These are phyloP conservation scores for Cyberlindnera samutprakarnensis DNA, from an alignment of 805 yeast genomes.

Conservation along the genomic window DNA sequence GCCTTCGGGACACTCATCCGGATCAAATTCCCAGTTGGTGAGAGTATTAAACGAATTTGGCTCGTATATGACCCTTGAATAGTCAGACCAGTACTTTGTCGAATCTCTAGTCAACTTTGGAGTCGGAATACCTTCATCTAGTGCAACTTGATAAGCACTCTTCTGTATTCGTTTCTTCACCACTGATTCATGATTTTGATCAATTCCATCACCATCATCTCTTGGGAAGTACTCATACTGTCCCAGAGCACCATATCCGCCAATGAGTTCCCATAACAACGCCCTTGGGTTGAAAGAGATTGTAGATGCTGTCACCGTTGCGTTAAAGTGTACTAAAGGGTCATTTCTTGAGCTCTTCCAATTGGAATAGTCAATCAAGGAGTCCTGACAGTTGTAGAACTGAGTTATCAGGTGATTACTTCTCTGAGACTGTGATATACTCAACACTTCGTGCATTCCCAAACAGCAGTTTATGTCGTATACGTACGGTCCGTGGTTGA, in stretches of 20 bases:
- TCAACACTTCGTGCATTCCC: constrained; percentile 67
- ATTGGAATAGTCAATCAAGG: constrained; percentile 47
- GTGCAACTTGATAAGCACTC: constrained; percentile 54
- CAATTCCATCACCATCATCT: constrained; percentile 3
- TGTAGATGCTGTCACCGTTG: constrained; percentile 28
- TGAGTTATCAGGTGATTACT: constrained; percentile 76
- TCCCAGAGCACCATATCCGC: constrained; percentile 69
- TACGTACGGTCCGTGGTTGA: too few species aligned
- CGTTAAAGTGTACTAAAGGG: constrained; percentile 40
- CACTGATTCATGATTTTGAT: constrained; percentile 20
- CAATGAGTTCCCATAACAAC: constrained; percentile 69
- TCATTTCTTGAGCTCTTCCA: constrained; percentile 24
- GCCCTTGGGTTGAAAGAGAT: constrained; percentile 77
- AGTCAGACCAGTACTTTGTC: constrained; percentile 75
- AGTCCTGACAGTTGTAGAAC: constrained; percentile 74
- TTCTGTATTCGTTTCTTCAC: constrained; percentile 33
- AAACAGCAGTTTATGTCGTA: neutral
- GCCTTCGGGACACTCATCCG: constrained; percentile 23
- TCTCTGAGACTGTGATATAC: constrained; percentile 60
- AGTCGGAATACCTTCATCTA: constrained; percentile 40
- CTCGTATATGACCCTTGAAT: constrained; percentile 55
- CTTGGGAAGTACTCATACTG: constrained; percentile 36
- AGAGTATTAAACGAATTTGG: constrained; percentile 53
- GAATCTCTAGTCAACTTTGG: constrained; percentile 31
- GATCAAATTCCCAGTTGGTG: constrained; percentile 52